phyloP scores from a whole-genome alignment of 768 basidiomycete species.

The Calocera viscosa region DNA sequence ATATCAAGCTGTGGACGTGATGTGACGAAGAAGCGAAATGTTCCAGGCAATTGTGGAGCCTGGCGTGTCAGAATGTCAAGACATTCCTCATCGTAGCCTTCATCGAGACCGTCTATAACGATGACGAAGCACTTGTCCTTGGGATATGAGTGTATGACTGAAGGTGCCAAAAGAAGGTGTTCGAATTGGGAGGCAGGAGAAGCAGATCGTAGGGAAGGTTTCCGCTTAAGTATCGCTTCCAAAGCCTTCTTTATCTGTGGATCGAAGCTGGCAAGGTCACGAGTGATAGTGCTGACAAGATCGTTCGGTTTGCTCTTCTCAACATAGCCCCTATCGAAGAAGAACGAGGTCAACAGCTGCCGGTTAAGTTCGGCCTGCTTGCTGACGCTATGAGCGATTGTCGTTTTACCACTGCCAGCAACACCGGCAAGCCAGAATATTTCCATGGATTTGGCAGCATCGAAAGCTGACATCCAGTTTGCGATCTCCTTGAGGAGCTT shows the following conservation, averaged over 20 bases:
- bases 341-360: conserved; percentile 28
- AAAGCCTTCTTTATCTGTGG: background rate
- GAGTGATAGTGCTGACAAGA: conserved; percentile 28
- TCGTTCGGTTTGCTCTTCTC: conserved; percentile 19
- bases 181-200: conserved; percentile 19
- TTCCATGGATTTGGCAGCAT: background rate
- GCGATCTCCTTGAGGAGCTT: background rate
- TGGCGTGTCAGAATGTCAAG: background rate
- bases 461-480: background rate
- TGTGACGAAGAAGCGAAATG: conserved; percentile 27
- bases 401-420: conserved; percentile 32
- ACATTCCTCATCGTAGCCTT: conserved; percentile 14
- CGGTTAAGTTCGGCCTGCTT: conserved; percentile 16
- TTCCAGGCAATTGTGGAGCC: background rate
- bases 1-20: conserved; percentile 18
- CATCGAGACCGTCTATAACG: conserved; percentile 31
- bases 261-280: conserved; percentile 22
- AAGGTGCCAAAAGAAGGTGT: conserved; percentile 16
- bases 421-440: conserved; percentile 26
- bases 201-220: conserved; percentile 1
- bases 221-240: conserved; percentile 9
- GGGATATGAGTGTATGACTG: background rate
- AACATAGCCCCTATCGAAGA: conserved; percentile 22
- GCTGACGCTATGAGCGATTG: conserved; percentile 30
- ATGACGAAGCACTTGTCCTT: conserved; percentile 20